These are phyloP conservation scores for Schwanniomyces vanrijiae DNA, from an alignment of 805 yeast species.

Conservation along the genomic window DNA sequence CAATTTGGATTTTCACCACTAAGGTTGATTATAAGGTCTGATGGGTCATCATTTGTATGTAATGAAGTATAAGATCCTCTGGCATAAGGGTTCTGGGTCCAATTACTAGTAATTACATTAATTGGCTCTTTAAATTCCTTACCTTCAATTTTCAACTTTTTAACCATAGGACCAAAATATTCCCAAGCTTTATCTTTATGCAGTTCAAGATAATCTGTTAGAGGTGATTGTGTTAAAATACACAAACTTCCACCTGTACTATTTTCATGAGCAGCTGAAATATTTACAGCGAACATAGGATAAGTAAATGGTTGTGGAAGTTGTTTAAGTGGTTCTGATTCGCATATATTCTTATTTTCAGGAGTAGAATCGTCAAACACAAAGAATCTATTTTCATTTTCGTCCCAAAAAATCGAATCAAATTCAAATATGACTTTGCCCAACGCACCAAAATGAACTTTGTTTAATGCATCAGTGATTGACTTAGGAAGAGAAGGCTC, in stretches of 20 bases:
- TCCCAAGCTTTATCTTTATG: constrained; percentile 56
- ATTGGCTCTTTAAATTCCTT: constrained; percentile 21
- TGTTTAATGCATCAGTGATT: constrained; percentile 17
- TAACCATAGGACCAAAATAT: constrained; percentile 55
- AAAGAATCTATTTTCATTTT: constrained; percentile 41
- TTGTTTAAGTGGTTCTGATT: constrained; percentile 5
- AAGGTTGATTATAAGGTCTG: constrained; percentile 59
- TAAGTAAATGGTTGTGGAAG: constrained; percentile 51
- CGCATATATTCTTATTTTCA: constrained; percentile 2
- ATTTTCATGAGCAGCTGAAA: constrained; percentile 40
- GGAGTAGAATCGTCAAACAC: constrained; percentile 4
- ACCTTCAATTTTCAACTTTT: constrained; percentile 20
- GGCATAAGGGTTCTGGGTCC: constrained; percentile 80
- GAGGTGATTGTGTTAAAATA: constrained; percentile 69
- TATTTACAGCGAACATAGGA: constrained; percentile 64
- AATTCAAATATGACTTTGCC: constrained; percentile 46
- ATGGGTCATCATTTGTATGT: constrained; percentile 66
- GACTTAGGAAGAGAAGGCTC: constrained; percentile 20
- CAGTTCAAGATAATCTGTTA: constrained; percentile 60
- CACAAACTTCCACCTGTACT: constrained; percentile 51
- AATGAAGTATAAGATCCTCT: constrained; percentile 83
- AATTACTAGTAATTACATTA: constrained; percentile 51
- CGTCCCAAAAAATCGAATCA: constrained; percentile 43
- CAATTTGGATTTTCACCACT: constrained; percentile 37
- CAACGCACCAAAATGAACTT: constrained; percentile 37